Conservation (phyloP, 2,329 filamentous ascomycete genomes). For the Golovinomyces cichoracearum region DNA sequence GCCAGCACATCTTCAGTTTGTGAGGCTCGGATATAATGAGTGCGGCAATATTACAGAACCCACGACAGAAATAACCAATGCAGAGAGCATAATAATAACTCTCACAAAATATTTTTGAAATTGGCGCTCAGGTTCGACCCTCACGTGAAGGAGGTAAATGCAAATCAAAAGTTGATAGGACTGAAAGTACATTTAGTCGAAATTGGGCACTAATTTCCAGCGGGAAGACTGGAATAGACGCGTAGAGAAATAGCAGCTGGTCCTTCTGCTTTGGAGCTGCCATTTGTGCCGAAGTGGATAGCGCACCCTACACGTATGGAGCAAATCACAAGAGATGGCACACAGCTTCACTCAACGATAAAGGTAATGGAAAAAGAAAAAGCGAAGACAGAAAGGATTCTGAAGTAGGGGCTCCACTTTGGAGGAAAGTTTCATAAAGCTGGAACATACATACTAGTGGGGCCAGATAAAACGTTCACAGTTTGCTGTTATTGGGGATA, state of each 20-base stretch:
- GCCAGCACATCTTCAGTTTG: neutral
- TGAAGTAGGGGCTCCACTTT: neutral
- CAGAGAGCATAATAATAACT: neutral
- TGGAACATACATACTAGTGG: neutral
- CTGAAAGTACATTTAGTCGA: neutral
- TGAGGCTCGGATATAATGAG: neutral
- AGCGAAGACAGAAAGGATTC: neutral
- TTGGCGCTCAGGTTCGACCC: neutral
- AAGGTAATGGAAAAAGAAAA: neutral
- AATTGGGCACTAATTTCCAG: neutral
- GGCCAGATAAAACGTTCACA: neutral
- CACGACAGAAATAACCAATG: neutral
- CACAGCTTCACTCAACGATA: neutral
- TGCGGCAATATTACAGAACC: neutral
- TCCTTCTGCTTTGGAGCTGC: neutral
- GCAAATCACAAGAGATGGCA: neutral
- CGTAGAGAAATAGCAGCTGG: neutral
- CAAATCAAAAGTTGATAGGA: neutral
- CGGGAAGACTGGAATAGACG: neutral
- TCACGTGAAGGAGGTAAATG: neutral
- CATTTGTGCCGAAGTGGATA: neutral
- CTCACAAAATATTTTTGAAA: neutral
- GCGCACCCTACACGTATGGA: neutral
- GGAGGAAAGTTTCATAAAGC: neutral
- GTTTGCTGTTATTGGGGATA: neutral